Percentiles rank a stretch among this genome's conserved stretches.
Conservation (phyloP, 192 early-diverging fungal species). For the Funneliformis mosseae region DNA sequence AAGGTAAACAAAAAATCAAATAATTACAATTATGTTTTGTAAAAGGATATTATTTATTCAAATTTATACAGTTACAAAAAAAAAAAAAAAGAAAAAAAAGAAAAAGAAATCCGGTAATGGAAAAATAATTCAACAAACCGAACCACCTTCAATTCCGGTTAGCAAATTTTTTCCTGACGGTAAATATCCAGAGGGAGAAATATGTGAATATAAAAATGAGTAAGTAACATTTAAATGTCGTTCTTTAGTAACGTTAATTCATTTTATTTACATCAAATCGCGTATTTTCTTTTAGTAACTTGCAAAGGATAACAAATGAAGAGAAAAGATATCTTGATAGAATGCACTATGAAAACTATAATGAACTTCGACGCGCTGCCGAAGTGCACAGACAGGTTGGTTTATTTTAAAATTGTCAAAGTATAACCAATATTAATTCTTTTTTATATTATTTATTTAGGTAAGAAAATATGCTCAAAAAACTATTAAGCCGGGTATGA, state of each 20-base stretch:
- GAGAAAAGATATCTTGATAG: conserved; percentile 89
- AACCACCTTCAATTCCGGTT: conserved; percentile 74
- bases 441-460: conserved; percentile 26
- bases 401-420: background rate
- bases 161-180: conserved; percentile 78
- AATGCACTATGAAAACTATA: conserved; percentile 68
- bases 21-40: background rate
- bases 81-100: conserved; percentile 18
- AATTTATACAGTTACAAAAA: background rate
- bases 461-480: conserved; percentile 83
- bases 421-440: background rate
- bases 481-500: conserved; percentile 91
- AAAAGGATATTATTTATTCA: too few relatives aligned
- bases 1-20: background rate
- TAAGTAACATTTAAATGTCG: conserved; percentile 37
- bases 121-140: conserved; percentile 59
- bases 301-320: conserved; percentile 86
- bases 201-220: conserved; percentile 86
- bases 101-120: conserved; percentile 22
- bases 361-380: conserved; percentile 83
- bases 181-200: conserved; percentile 82
- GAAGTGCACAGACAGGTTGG: conserved; percentile 87
- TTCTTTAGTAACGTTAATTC: background rate
- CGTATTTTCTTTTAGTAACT: conserved; percentile 58
- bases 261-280: background rate